Evolutionary conservation across 441 rosid genomes (phyloP).

Genomic region (Geranium incanum): DNA sequence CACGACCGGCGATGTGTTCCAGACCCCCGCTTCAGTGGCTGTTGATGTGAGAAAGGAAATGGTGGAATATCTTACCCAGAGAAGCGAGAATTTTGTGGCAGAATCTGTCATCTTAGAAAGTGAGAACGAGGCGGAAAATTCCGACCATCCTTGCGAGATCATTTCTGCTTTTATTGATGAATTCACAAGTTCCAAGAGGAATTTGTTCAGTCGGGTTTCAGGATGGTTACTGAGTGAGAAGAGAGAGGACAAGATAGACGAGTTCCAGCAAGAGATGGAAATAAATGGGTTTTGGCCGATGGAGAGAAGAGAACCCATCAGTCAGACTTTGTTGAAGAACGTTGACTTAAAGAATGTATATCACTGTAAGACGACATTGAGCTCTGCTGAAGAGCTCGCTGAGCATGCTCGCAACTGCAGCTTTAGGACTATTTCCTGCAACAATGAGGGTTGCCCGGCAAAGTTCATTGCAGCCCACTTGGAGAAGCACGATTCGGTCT

Average conservation of each 20-base stretch:
- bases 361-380: constrained; percentile 60
- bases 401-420: constrained; percentile 44
- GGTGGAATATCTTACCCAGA: constrained; percentile 50
- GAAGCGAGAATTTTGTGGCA: constrained; percentile 78
- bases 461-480: constrained; percentile 42
- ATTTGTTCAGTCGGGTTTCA: constrained; percentile 64
- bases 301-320: constrained; percentile 51
- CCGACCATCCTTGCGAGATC: constrained; percentile 66
- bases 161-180: constrained; percentile 70
- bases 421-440: constrained; percentile 55
- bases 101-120: constrained; percentile 57
- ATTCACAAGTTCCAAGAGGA: constrained; percentile 63
- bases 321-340: constrained; percentile 59
- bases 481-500: constrained; percentile 59
- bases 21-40: constrained; percentile 68
- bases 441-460: constrained; percentile 58
- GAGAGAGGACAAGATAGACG: constrained; percentile 81
- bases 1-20: constrained; percentile 76
- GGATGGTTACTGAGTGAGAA: constrained; percentile 82
- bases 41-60: constrained; percentile 70
- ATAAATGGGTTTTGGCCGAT: constrained; percentile 64
- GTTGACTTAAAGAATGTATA: constrained; percentile 60
- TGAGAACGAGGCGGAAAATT: constrained; percentile 38
- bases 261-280: constrained; percentile 81
- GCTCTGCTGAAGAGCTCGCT: constrained; percentile 40